These are phyloP conservation scores for Podospora pseudopauciseta DNA, from an alignment of 495 filamentous ascomycete genomes.

Conservation along the genomic window DNA sequence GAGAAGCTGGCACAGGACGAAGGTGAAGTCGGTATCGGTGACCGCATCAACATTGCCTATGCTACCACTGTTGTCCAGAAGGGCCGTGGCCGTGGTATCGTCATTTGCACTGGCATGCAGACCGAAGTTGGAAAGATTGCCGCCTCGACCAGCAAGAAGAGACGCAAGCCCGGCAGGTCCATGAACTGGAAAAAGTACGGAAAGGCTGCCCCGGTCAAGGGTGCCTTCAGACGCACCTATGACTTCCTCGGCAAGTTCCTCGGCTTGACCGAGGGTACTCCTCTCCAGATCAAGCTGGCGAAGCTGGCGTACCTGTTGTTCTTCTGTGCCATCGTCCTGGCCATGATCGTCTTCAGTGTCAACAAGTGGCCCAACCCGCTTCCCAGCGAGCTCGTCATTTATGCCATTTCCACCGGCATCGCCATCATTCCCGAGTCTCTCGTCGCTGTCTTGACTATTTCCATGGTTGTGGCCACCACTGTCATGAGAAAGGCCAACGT, in stretches of 20 bases:
- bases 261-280: constrained; percentile 75
- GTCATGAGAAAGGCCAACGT: constrained; percentile 74
- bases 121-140: constrained; percentile 88
- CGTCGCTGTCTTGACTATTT: constrained; percentile 67
- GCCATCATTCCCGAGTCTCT: constrained; percentile 70
- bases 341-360: constrained; percentile 75
- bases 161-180: constrained; percentile 56
- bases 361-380: constrained; percentile 56
- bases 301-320: constrained; percentile 74
- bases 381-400: constrained; percentile 71
- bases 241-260: constrained; percentile 64
- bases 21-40: constrained; percentile 57
- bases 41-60: constrained; percentile 67
- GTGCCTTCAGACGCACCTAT: constrained; percentile 54
- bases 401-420: constrained; percentile 71
- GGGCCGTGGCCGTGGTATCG: constrained; percentile 64
- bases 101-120: constrained; percentile 69
- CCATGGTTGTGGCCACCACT: constrained; percentile 73
- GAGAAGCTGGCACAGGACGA: constrained; percentile 34
- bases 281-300: constrained; percentile 75
- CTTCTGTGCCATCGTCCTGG: constrained; percentile 66
- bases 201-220: constrained; percentile 55
- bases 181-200: constrained; percentile 63
- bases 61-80: constrained; percentile 64
- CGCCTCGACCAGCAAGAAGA: constrained; percentile 56